A percentile compares a stretch with the other conserved stretches of the same genome.
Conservation (phyloP, 139 green algal genomes). For the Haematococcus sp. region DNA sequence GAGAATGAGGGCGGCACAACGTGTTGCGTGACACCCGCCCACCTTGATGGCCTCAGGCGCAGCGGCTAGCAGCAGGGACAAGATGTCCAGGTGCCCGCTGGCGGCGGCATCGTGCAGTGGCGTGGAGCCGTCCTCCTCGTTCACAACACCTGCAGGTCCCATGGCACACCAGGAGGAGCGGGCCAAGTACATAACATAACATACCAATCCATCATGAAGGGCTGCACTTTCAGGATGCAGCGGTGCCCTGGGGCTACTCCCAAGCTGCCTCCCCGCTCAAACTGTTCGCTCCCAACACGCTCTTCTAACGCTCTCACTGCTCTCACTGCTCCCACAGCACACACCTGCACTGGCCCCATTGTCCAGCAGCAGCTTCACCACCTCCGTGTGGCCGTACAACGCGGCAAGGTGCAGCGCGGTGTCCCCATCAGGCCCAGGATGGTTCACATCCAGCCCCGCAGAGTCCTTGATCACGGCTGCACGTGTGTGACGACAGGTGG, state of each 20-base stretch:
- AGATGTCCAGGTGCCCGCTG: slow-evolving; percentile 45
- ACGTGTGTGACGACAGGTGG: not conserved
- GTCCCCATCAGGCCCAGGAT: slow-evolving; percentile 50
- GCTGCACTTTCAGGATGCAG: too few species aligned
- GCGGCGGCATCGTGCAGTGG: slow-evolving; percentile 56
- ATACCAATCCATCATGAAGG: too few species aligned
- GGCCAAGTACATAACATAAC: too few species aligned
- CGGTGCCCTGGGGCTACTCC: too few species aligned
- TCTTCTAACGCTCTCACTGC: too few species aligned
- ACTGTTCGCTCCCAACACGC: too few species aligned
- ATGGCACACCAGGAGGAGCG: too few species aligned
- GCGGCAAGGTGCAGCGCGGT: slow-evolving; percentile 47
- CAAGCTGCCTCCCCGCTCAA: too few species aligned
- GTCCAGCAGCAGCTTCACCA: slow-evolving; percentile 36
- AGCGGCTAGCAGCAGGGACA: slow-evolving; percentile 21
- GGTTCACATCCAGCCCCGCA: slow-evolving; percentile 9
- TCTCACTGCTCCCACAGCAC: slow-evolving; percentile 14
- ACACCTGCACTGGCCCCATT: slow-evolving; percentile 24
- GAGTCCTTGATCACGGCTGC: not conserved
- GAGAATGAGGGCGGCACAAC: too few species aligned
- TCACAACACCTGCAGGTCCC: not conserved
- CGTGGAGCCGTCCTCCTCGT: slow-evolving; percentile 41
- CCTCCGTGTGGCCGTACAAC: slow-evolving; percentile 43
- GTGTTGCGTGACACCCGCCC: too few species aligned
- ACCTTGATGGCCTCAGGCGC: not conserved